Evolutionary conservation across 1,284 basidiomycete species (phyloP), one percentile per base, ranked within the genome.

Genomic region (Exobasidium rhododendri): DNA sequence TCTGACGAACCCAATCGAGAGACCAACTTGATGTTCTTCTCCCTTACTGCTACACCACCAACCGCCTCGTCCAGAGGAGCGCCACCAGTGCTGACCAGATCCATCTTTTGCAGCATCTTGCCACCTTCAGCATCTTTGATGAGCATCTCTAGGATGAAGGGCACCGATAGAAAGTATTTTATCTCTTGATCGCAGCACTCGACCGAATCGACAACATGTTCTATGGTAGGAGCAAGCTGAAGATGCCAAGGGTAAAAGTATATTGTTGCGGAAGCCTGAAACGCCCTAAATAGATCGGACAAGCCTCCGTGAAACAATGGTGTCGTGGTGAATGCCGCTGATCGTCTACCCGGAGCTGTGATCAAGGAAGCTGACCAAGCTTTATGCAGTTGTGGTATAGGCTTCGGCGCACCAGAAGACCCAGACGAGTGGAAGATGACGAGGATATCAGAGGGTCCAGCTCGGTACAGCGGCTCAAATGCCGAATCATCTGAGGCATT

Each of bases 361-460:
- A 62, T 45, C 35, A 72, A 57, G 4, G 69, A 68, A 0, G 59
- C 28, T 11, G 70, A 67, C 72, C 72, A 74, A 57, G 72, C 72
- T 20, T 74, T 74, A 53, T 81, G 66, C 10, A 66, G 59, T 29
- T 73, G 72, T 72, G 61, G 80, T 67, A 63, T 74, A 47, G 49
- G 73, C 30, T 86, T 84, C 7, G 82, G 82, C 54, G 82, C 80
- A 26, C 85, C 81, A 4, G 85, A 85, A 13, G 85, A 86, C 40
- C 86, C 86, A 0, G 83, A 84, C 2, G 86, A 86, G 66, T 88
- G 87, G n/a, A 88, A 80, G 58, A 87, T 83, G 10, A 85, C 83
- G 11, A 83, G 80, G 1, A 83, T 82, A 22, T 85, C 74, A 17
- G 78, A 67, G 4, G 64, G 58, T 17, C 65, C 63, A 1, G 70